These are phyloP conservation scores for Fennellomyces sp. DNA, from an alignment of 371 early-diverging fungal genomes.

Conservation along the genomic window DNA sequence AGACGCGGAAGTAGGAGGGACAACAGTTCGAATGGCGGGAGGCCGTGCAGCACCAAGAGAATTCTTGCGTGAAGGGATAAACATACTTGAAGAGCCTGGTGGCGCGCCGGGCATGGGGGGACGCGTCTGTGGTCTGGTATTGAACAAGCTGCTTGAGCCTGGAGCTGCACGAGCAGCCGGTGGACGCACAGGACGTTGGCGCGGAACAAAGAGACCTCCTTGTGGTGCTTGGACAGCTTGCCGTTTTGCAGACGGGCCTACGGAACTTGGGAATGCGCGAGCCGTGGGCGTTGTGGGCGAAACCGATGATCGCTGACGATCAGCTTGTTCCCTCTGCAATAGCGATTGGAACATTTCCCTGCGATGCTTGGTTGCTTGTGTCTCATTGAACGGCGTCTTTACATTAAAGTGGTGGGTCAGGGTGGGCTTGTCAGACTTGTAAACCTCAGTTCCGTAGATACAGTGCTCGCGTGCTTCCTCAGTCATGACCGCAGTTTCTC, in stretches of 20 bases:
- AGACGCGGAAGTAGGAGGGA: background rate
- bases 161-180: background rate
- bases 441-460: constrained; percentile 9
- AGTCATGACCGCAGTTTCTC: constrained; percentile 11
- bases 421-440: constrained; percentile 12
- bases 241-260: background rate
- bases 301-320: background rate
- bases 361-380: background rate
- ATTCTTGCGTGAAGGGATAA: constrained; percentile 4
- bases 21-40: background rate
- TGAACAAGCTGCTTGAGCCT: background rate
- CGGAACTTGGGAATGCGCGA: background rate
- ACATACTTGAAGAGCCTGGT: constrained; percentile 10
- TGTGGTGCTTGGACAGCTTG: no score
- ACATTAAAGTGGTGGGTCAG: constrained; percentile 15
- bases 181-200: background rate
- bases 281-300: background rate
- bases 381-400: background rate
- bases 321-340: background rate
- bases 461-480: constrained; percentile 6
- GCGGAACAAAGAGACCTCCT: no score
- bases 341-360: background rate
- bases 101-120: background rate
- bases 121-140: background rate
- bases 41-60: background rate